Conservation (phyloP, 805 yeast species). For the Priceomyces melissophilus region DNA sequence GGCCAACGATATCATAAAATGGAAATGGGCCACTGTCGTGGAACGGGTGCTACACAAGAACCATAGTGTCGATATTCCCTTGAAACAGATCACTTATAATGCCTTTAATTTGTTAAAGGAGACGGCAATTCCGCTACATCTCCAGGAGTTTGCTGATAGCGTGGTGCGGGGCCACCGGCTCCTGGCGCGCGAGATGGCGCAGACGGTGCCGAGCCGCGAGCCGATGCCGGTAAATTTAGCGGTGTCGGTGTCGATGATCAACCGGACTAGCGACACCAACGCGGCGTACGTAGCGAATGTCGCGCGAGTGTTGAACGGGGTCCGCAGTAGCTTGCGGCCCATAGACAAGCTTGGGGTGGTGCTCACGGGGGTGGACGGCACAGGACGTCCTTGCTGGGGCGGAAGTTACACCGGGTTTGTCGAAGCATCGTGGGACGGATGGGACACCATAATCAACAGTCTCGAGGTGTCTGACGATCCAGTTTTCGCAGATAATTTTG, state of each 20-base stretch:
- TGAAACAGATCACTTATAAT: conserved; percentile 49
- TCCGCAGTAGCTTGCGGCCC: conserved; percentile 27
- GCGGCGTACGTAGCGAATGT: conserved; percentile 24
- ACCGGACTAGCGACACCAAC: conserved; percentile 22
- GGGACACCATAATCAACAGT: conserved; percentile 42
- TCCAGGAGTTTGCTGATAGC: conserved; percentile 33
- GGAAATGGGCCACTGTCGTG: conserved; percentile 42
- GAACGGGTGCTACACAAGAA: conserved; percentile 11
- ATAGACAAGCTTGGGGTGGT: conserved; percentile 48
- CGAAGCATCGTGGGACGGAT: conserved; percentile 44
- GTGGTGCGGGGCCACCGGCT: conserved; percentile 37
- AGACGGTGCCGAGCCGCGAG: conserved; percentile 41
- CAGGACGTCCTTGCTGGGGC: conserved; percentile 28
- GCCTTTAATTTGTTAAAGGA: conserved; percentile 43
- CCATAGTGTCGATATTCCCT: conserved; percentile 18
- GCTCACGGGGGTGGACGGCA: conserved; percentile 44
- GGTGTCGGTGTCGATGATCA: conserved; percentile 40
- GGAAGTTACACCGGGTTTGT: conserved; percentile 50
- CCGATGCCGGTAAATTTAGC: conserved; percentile 38
- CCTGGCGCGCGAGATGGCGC: conserved; percentile 35
- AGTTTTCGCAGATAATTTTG: conserved; percentile 13
- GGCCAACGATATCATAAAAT: conserved; percentile 24
- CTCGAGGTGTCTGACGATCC: conserved; percentile 24
- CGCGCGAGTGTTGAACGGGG: conserved; percentile 17
- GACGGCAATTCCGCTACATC: conserved; percentile 36